These are phyloP conservation scores for Solanum hybrid DNA, from an alignment of 305 asterid genomes.

Conservation along the genomic window DNA sequence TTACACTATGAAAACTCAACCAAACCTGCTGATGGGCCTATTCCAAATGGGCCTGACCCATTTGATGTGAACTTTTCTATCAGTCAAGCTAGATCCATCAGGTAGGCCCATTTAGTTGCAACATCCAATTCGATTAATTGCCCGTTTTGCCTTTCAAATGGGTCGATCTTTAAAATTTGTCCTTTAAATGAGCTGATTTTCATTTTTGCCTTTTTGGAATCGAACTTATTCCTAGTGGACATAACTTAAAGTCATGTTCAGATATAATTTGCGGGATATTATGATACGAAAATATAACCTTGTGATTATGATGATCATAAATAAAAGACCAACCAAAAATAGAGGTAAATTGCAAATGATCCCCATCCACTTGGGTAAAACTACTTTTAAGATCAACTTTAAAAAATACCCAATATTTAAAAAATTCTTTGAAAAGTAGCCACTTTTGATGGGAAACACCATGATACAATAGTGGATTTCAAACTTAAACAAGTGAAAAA, in stretches of 20 bases:
- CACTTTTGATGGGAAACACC: background rate
- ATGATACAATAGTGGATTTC: background rate
- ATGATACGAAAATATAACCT: background rate
- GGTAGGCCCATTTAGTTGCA: slow-evolving; percentile 22
- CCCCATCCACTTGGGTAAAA: background rate
- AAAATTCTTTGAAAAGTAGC: background rate
- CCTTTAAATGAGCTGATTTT: background rate
- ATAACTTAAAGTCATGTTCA: background rate
- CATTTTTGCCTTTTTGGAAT: too few species aligned
- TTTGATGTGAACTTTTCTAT: slow-evolving; percentile 41
- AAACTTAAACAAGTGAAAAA: background rate
- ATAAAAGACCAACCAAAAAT: too few species aligned
- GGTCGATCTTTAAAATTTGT: background rate
- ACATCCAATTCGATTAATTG: background rate
- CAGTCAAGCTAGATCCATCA: slow-evolving; percentile 53
- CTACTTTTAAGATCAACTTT: background rate
- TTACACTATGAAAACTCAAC: slow-evolving; percentile 47
- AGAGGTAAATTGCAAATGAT: background rate
- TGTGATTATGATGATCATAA: background rate
- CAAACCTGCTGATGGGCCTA: slow-evolving; percentile 23
- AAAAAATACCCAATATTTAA: background rate
- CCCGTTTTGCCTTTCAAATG: background rate
- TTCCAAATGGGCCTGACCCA: slow-evolving; percentile 61
- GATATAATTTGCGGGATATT: fast-evolving
- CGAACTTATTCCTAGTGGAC: background rate